Evolutionary conservation across 768 basidiomycete species (phyloP).

Genomic region (Suillus tomentosus): DNA sequence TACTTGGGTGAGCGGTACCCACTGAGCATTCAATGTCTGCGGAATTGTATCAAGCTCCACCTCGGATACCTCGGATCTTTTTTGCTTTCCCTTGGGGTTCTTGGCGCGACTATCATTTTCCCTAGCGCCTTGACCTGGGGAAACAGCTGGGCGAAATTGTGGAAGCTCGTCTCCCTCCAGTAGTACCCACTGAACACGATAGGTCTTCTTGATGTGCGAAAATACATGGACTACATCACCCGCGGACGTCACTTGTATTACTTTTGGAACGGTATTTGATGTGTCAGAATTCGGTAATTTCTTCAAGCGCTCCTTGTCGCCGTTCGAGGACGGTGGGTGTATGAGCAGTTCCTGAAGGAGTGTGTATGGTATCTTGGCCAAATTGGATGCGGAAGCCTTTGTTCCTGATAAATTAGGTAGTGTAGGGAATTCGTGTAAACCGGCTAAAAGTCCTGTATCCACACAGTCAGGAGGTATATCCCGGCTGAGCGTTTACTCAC

Average conservation of each 20-base stretch:
- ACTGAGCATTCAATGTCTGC: slow-evolving; percentile 36
- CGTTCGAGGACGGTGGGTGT: slow-evolving; percentile 25
- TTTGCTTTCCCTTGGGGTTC: slow-evolving; percentile 17
- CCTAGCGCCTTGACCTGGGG: slow-evolving; percentile 9
- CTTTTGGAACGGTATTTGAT: not conserved
- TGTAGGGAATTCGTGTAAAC: slow-evolving; percentile 87
- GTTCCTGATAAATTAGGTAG: slow-evolving; percentile 49
- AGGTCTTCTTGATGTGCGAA: slow-evolving; percentile 89
- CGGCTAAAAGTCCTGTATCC: slow-evolving; percentile 78
- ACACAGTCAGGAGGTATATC: slow-evolving; percentile 13
- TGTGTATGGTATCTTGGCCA: slow-evolving; percentile 34
- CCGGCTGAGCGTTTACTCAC: slow-evolving; percentile 38
- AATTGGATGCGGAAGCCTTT: slow-evolving; percentile 38
- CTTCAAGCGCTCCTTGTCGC: slow-evolving; percentile 5
- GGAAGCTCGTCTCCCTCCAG: slow-evolving; percentile 52
- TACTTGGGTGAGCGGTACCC: slow-evolving; percentile 59
- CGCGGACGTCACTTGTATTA: slow-evolving; percentile 50
- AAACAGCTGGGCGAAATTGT: slow-evolving; percentile 8
- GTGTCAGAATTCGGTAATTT: not conserved
- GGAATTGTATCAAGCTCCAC: slow-evolving; percentile 10
- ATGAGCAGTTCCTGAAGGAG: slow-evolving; percentile 44
- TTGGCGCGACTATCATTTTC: slow-evolving; percentile 15
- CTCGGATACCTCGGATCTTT: slow-evolving; percentile 18
- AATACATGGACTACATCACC: slow-evolving; percentile 82
- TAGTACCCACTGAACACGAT: slow-evolving; percentile 71